Conservation (phyloP, 1,284 basidiomycete genomes). For the Puccinia brachypodii region DNA sequence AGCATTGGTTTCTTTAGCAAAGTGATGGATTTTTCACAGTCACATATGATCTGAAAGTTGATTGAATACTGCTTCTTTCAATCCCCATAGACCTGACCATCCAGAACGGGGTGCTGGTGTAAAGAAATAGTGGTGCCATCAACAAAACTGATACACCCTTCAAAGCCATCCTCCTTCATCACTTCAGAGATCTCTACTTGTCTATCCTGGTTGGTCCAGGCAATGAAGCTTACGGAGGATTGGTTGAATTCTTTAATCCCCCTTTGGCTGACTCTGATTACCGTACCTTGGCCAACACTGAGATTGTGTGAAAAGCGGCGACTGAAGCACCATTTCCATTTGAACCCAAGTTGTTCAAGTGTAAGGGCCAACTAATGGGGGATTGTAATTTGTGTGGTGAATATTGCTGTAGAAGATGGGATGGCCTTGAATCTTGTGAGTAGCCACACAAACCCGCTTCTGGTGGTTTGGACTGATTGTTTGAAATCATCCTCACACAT, state of each 20-base stretch:
- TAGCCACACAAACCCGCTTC: not conserved
- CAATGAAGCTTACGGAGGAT: no score
- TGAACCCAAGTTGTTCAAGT: slow-evolving; percentile 14
- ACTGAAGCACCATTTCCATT: not conserved
- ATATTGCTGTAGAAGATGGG: not conserved
- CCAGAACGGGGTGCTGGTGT: not conserved
- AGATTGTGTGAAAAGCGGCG: not conserved
- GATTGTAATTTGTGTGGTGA: not conserved
- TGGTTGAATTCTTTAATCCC: not conserved
- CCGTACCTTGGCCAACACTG: not conserved
- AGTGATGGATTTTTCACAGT: slow-evolving; percentile 14
- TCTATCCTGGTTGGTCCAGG: not conserved
- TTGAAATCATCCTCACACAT: not conserved
- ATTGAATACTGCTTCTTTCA: no score
- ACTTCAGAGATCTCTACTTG: not conserved
- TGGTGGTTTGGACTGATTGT: not conserved
- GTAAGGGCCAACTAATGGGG: no score
- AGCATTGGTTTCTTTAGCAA: no score
- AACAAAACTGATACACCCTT: no score
- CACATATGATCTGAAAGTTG: no score
- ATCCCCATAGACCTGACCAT: slow-evolving; percentile 13
- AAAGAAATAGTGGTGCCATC: not conserved
- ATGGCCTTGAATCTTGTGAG: not conserved
- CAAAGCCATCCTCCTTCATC: slow-evolving; percentile 9
- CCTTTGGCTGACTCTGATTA: not conserved